Percentiles rank a stretch among this genome's conserved stretches.
Evolutionary conservation across 148 eudicot species (phyloP).

Genomic region (Diospyros kaki): DNA sequence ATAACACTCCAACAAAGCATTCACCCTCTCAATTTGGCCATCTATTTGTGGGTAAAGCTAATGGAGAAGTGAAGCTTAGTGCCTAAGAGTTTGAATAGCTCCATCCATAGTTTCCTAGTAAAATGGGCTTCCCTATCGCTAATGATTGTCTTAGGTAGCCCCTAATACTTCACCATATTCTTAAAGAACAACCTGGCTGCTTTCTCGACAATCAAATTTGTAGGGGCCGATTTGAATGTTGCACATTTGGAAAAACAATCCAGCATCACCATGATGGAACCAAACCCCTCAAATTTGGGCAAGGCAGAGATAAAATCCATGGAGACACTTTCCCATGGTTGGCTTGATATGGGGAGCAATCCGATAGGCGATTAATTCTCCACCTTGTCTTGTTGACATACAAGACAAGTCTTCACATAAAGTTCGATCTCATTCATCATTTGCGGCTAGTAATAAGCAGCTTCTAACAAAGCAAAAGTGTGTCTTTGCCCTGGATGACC

Average conservation of each 20-base stretch:
- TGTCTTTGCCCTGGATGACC: neutral
- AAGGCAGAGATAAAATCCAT: neutral
- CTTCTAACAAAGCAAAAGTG: neutral
- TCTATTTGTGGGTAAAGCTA: constrained; percentile 1
- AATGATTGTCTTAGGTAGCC: neutral
- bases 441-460: neutral
- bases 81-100: neutral
- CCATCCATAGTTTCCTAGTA: neutral
- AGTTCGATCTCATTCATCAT: neutral
- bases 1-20: constrained; percentile 9
- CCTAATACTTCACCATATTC: neutral
- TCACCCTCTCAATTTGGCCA: constrained; percentile 10
- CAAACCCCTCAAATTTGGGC: neutral
- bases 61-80: neutral
- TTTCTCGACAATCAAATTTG: neutral
- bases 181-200: neutral
- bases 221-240: neutral
- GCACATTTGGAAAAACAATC: neutral
- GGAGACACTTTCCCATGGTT: neutral
- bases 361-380: neutral
- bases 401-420: constrained; percentile 8
- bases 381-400: neutral
- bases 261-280: neutral
- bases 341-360: neutral
- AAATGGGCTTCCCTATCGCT: neutral